Evolutionary conservation across 2,329 filamentous ascomycete genomes (phyloP).

Genomic region (Aspergillus brunneoviolaceus): DNA sequence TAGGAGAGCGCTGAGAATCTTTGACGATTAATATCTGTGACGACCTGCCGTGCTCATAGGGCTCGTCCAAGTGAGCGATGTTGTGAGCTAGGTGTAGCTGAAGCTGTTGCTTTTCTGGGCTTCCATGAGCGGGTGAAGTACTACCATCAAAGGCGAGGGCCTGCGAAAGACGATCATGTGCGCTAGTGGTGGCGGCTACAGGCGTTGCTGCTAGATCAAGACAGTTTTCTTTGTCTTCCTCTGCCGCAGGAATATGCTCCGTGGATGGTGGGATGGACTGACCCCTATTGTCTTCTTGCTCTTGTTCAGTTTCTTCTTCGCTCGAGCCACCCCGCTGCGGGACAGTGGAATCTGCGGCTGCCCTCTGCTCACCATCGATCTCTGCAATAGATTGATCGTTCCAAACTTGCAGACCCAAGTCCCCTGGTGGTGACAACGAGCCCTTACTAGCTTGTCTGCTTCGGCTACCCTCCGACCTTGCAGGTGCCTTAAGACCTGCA

Average conservation of each 20-base stretch:
- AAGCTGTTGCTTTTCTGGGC: slow-evolving; percentile 4
- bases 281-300: slow-evolving; percentile 44
- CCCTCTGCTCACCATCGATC: slow-evolving; percentile 22
- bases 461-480: slow-evolving; percentile 20
- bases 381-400: slow-evolving; percentile 10
- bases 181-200: slow-evolving; percentile 31
- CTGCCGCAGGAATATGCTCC: slow-evolving; percentile 30
- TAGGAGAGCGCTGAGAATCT: slow-evolving; percentile 39
- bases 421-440: slow-evolving; percentile 4
- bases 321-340: slow-evolving; percentile 29
- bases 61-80: slow-evolving; percentile 8
- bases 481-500: slow-evolving; percentile 35
- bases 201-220: slow-evolving; percentile 27
- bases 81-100: slow-evolving; percentile 3
- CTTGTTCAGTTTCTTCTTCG: slow-evolving; percentile 50
- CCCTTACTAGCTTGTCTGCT: slow-evolving; percentile 5
- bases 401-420: slow-evolving; percentile 8
- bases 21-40: slow-evolving; percentile 38
- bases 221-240: slow-evolving; percentile 51
- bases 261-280: slow-evolving; percentile 31
- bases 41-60: slow-evolving; percentile 19
- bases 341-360: slow-evolving; percentile 8
- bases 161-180: slow-evolving; percentile 42
- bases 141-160: slow-evolving; percentile 31
- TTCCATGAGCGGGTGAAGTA: slow-evolving; percentile 14